Evolutionary conservation across 2,329 filamentous ascomycete species (phyloP).

Genomic region (Penicillium sp.): DNA sequence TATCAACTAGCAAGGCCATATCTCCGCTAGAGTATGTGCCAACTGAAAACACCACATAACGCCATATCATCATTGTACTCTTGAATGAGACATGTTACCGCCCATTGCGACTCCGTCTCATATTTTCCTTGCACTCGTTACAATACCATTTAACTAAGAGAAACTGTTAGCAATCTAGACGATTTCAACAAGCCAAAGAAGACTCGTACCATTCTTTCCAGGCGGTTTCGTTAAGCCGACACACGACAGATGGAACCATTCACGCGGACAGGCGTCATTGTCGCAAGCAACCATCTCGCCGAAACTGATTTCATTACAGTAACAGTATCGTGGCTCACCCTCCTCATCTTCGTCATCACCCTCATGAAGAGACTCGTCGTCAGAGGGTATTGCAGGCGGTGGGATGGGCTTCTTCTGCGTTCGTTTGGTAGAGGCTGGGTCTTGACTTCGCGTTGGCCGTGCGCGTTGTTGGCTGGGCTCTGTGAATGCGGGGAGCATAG

Average conservation of each 20-base stretch:
- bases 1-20: background rate
- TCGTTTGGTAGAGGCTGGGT: slow-evolving; percentile 35
- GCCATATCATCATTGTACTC: slow-evolving; percentile 4
- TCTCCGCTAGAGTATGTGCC: background rate
- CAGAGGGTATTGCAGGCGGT: slow-evolving; percentile 32
- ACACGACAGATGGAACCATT: slow-evolving; percentile 83
- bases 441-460: slow-evolving; percentile 37
- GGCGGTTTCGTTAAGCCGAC: slow-evolving; percentile 76
- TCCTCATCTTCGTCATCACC: slow-evolving; percentile 63
- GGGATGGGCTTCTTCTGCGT: slow-evolving; percentile 35
- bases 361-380: slow-evolving; percentile 45
- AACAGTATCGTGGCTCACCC: slow-evolving; percentile 73
- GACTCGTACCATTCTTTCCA: slow-evolving; percentile 66
- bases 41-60: slow-evolving; percentile 1
- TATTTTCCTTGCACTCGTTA: slow-evolving; percentile 69
- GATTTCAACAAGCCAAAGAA: background rate
- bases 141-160: slow-evolving; percentile 76
- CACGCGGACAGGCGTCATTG: slow-evolving; percentile 66
- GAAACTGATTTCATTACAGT: slow-evolving; percentile 76
- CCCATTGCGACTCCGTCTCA: slow-evolving; percentile 54
- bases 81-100: slow-evolving; percentile 17
- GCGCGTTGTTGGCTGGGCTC: slow-evolving; percentile 35
- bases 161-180: slow-evolving; percentile 17
- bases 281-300: slow-evolving; percentile 84
- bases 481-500: slow-evolving; percentile 37